Evolutionary conservation across 352 stramenopile species (phyloP).

Genomic region (Pythium rishiriense): DNA sequence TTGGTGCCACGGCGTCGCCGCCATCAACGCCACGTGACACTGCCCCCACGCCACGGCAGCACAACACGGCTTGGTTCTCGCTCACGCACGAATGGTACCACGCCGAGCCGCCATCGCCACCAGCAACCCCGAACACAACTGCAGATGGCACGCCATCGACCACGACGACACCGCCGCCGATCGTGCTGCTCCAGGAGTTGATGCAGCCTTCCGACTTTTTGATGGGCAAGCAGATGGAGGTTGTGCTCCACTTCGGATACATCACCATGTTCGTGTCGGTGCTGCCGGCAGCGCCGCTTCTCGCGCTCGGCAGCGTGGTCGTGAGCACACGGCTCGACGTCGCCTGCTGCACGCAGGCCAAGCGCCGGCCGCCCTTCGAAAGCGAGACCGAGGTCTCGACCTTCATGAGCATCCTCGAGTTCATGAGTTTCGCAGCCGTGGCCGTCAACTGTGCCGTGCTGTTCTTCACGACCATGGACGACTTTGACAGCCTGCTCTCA

Average conservation of each 20-base stretch:
- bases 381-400: constrained; percentile 88
- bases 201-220: constrained; percentile 73
- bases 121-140: constrained; percentile 1
- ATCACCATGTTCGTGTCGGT: constrained; percentile 94
- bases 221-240: constrained; percentile 79
- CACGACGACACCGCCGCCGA: constrained; percentile 30
- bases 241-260: constrained; percentile 91
- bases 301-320: constrained; percentile 87
- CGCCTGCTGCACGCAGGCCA: constrained; percentile 72
- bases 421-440: constrained; percentile 89
- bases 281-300: constrained; percentile 85
- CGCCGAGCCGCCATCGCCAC: constrained; percentile 30
- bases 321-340: constrained; percentile 88
- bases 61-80: constrained; percentile 21
- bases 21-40: not conserved
- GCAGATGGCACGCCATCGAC: constrained; percentile 1
- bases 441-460: constrained; percentile 76
- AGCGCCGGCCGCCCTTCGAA: constrained; percentile 70
- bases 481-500: constrained; percentile 60
- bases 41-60: not conserved
- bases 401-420: constrained; percentile 90
- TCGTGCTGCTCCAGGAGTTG: constrained; percentile 65
- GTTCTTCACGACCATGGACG: constrained; percentile 63
- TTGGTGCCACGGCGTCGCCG: too few species aligned
- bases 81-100: constrained; percentile 64